These are phyloP conservation scores for Fusarium anguioides DNA, from an alignment of 2,329 filamentous ascomycete genomes.

Conservation along the genomic window DNA sequence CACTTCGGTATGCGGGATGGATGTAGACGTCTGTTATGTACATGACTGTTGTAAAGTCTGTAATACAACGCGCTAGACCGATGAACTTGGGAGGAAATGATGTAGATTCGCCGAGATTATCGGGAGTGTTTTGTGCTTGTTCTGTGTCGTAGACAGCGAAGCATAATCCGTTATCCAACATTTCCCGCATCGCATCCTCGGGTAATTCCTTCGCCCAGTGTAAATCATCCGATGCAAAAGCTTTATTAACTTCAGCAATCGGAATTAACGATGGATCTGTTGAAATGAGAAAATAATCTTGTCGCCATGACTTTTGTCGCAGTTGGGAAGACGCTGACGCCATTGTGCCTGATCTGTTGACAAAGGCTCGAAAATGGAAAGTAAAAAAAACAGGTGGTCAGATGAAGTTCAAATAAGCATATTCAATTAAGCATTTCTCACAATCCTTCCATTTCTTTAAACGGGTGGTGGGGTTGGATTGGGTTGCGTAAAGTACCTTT, in stretches of 20 bases:
- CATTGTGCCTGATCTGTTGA: no score
- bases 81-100: conserved; percentile 22
- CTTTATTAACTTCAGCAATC: conserved; percentile 59
- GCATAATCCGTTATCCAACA: conserved; percentile 65
- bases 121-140: neutral
- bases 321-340: neutral
- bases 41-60: conserved; percentile 71
- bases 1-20: conserved; percentile 62
- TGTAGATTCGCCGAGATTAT: rapidly evolving
- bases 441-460: no score
- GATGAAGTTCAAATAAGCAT: no score
- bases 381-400: no score
- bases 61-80: conserved; percentile 65
- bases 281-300: conserved; percentile 62
- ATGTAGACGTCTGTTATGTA: conserved; percentile 74
- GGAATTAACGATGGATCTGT: conserved; percentile 64
- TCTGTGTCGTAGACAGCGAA: conserved; percentile 61
- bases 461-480: no score
- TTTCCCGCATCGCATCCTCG: conserved; percentile 55
- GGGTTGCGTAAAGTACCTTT: no score
- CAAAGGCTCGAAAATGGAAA: no score
- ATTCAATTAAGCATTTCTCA: no score
- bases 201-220: conserved; percentile 65
- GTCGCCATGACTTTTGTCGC: conserved; percentile 51
- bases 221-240: conserved; percentile 61